Evolutionary conservation across 805 yeast genomes (phyloP).

Genomic region (Nakazawaea laoshanensis): DNA sequence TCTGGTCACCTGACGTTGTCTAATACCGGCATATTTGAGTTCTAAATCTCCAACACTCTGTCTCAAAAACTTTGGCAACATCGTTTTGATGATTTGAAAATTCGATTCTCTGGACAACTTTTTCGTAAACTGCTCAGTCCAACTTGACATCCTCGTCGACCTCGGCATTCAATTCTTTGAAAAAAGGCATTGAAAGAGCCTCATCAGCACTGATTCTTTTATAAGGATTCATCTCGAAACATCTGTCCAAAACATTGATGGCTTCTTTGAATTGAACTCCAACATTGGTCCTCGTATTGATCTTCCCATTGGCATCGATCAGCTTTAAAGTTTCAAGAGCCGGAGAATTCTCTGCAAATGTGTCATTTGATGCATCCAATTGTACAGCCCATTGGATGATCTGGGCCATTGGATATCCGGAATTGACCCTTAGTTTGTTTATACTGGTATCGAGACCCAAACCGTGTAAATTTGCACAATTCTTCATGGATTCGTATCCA

Average conservation of each 20-base stretch:
- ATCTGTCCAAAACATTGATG: conserved; percentile 46
- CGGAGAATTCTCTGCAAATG: conserved; percentile 67
- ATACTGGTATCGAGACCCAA: conserved; percentile 68
- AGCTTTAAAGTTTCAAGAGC: conserved; percentile 54
- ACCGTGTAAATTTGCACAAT: conserved; percentile 82
- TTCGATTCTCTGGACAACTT: too few species aligned
- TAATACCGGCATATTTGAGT: conserved; percentile 1
- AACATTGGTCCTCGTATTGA: conserved; percentile 21
- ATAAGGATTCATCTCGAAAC: conserved; percentile 49
- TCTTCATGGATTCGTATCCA: conserved; percentile 65
- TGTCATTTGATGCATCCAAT: conserved; percentile 43
- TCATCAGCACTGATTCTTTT: conserved; percentile 52
- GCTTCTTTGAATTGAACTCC: conserved; percentile 35
- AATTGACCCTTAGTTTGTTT: conserved; percentile 37
- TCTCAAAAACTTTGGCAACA: conserved; percentile 1
- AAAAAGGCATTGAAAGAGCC: conserved; percentile 50
- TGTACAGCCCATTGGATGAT: conserved; percentile 34
- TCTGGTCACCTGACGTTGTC: conserved; percentile 1
- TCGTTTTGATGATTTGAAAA: too few species aligned
- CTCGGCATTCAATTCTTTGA: conserved; percentile 28
- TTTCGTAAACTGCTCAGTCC: conserved; percentile 5
- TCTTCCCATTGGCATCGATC: conserved; percentile 33
- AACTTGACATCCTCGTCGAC: conserved; percentile 14
- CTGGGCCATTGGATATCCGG: conserved; percentile 27
- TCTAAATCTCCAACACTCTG: conserved; percentile 1